Conservation (phyloP, 768 basidiomycete species). For the Boletus tylopilopsis region DNA sequence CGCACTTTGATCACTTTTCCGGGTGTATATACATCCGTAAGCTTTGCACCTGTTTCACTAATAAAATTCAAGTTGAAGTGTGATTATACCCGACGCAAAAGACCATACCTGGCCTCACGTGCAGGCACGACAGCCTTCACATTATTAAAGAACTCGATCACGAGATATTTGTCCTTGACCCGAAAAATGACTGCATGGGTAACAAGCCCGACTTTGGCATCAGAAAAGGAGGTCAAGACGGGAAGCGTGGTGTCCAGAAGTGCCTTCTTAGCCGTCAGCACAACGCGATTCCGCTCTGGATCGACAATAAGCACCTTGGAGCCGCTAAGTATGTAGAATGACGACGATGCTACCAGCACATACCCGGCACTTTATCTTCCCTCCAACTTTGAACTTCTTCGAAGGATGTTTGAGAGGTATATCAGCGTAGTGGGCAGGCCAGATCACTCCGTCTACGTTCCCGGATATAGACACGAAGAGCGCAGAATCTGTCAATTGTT, state of each 20-base stretch:
- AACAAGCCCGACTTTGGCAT: constrained; percentile 65
- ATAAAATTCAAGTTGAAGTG: not conserved
- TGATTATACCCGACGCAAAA: not conserved
- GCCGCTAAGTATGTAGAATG: not conserved
- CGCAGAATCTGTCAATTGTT: constrained; percentile 73
- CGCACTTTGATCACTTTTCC: constrained; percentile 86
- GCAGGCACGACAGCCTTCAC: constrained; percentile 77
- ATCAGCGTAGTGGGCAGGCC: constrained; percentile 95
- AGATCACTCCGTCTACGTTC: constrained; percentile 87
- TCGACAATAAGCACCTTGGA: constrained; percentile 81
- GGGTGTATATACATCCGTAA: constrained; percentile 62
- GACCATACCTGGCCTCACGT: constrained; percentile 73
- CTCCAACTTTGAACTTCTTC: constrained; percentile 82
- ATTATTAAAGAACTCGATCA: constrained; percentile 91
- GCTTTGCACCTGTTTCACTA: constrained; percentile 65
- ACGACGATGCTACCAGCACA: constrained; percentile 20
- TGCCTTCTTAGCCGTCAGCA: constrained; percentile 88
- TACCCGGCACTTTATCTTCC: constrained; percentile 82
- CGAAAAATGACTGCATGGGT: constrained; percentile 83
- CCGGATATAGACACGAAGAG: constrained; percentile 86
- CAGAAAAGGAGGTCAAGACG: constrained; percentile 59
- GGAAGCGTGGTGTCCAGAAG: constrained; percentile 79
- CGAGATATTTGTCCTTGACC: constrained; percentile 70
- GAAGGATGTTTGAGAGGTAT: constrained; percentile 92
- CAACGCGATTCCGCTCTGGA: constrained; percentile 72